Conservation (phyloP, 192 early-diverging fungal genomes). For the Coemansia sp. region DNA sequence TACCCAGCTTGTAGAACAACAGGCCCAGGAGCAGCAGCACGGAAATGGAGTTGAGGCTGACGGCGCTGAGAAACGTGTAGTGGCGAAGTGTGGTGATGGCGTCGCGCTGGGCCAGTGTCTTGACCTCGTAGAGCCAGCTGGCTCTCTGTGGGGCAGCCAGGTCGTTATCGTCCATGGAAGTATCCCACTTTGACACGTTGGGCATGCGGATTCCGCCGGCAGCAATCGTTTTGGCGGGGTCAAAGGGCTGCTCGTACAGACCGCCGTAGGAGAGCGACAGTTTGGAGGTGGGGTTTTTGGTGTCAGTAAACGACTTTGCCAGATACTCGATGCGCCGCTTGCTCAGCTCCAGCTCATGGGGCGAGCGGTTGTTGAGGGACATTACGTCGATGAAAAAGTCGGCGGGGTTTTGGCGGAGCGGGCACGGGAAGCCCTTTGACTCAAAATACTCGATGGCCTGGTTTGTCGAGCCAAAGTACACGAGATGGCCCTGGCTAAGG, state of each 20-base stretch:
- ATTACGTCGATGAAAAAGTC: conserved; percentile 64
- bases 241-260: conserved; percentile 33
- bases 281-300: conserved; percentile 25
- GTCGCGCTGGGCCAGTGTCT: conserved; percentile 40
- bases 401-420: conserved; percentile 86
- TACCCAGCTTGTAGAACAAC: conserved; percentile 52
- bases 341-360: conserved; percentile 33
- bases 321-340: conserved; percentile 34
- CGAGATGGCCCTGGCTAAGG: conserved; percentile 72
- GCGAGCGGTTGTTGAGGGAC: conserved; percentile 52
- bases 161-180: conserved; percentile 9
- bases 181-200: too few species aligned
- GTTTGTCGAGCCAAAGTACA: conserved; percentile 76
- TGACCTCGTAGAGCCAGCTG: conserved; percentile 37
- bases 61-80: conserved; percentile 39
- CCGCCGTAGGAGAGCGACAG: conserved; percentile 47
- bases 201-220: conserved; percentile 11
- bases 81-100: conserved; percentile 41
- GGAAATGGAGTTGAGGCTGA: conserved; percentile 49
- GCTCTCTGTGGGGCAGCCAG: conserved; percentile 25
- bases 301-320: conserved; percentile 22
- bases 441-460: conserved; percentile 68
- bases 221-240: conserved; percentile 8
- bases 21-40: conserved; percentile 54
- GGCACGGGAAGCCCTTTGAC: conserved; percentile 74